Evolutionary conservation across 371 early-diverging fungal species (phyloP).

Genomic region (Mortierella polycephala): DNA sequence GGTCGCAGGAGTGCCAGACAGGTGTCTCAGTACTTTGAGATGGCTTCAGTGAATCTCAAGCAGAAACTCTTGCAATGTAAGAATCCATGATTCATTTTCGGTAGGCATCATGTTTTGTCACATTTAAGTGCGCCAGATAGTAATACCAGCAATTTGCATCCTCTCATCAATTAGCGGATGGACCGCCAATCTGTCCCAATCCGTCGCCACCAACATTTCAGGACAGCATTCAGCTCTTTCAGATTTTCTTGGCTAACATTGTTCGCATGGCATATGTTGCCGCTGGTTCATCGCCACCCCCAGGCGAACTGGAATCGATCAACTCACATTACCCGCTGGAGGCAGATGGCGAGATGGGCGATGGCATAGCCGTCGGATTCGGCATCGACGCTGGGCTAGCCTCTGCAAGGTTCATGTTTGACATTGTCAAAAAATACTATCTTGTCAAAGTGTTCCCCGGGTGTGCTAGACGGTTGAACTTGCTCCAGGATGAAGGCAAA

Average conservation of each 20-base stretch:
- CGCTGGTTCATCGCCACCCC: slow-evolving; percentile 72
- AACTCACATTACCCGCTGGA: slow-evolving; percentile 56
- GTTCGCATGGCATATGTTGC: slow-evolving; percentile 75
- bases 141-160: neutral
- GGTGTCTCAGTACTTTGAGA: slow-evolving; percentile 25
- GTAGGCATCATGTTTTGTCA: neutral
- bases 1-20: slow-evolving; percentile 35
- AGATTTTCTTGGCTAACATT: slow-evolving; percentile 67
- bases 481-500: slow-evolving; percentile 55
- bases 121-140: neutral
- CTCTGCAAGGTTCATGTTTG: slow-evolving; percentile 77
- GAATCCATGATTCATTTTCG: neutral
- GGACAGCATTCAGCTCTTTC: slow-evolving; percentile 67
- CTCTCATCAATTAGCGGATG: slow-evolving; percentile 55
- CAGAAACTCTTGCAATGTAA: slow-evolving; percentile 55
- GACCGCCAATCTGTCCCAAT: slow-evolving; percentile 66
- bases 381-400: slow-evolving; percentile 77
- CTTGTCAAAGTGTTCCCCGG: slow-evolving; percentile 78
- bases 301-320: slow-evolving; percentile 65
- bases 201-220: slow-evolving; percentile 65
- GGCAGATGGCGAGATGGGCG: slow-evolving; percentile 39
- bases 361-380: slow-evolving; percentile 72
- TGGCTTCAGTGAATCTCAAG: slow-evolving; percentile 43
- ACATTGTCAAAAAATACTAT: slow-evolving; percentile 71
- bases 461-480: slow-evolving; percentile 59